A percentile compares a stretch with the other conserved stretches of the same genome.
Conservation (phyloP, 331 rosid genomes). For the Telfairia occidentalis region DNA sequence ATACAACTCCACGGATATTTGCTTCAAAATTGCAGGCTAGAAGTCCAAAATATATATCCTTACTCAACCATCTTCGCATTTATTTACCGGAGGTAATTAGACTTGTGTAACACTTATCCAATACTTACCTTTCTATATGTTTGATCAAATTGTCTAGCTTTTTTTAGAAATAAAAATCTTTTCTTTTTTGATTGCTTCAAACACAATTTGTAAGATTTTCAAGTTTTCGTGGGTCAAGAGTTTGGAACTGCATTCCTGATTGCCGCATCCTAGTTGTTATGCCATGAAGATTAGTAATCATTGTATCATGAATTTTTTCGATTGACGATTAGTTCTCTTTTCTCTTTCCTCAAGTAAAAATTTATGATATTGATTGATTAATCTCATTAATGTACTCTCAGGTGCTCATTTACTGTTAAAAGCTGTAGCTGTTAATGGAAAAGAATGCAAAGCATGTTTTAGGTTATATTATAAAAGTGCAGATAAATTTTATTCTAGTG, state of each 20-base stretch:
- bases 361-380: too few species aligned
- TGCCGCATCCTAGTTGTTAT: background rate
- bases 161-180: background rate
- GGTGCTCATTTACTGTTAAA: too few species aligned
- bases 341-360: background rate
- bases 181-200: background rate
- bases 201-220: background rate
- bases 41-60: conserved; percentile 95
- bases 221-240: background rate
- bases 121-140: background rate
- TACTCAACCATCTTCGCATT: conserved; percentile 92
- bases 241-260: background rate
- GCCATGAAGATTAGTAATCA: background rate
- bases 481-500: background rate
- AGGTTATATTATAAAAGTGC: background rate
- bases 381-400: too few species aligned
- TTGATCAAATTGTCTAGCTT: background rate
- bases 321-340: background rate
- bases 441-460: background rate
- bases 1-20: conserved; percentile 57
- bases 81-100: conserved; percentile 82
- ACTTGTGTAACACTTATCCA: background rate
- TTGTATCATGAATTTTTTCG: background rate
- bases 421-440: background rate
- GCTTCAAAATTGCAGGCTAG: conserved; percentile 88